phyloP scores from a whole-genome alignment of 805 yeast genomes.

The Naumovozyma baii region DNA sequence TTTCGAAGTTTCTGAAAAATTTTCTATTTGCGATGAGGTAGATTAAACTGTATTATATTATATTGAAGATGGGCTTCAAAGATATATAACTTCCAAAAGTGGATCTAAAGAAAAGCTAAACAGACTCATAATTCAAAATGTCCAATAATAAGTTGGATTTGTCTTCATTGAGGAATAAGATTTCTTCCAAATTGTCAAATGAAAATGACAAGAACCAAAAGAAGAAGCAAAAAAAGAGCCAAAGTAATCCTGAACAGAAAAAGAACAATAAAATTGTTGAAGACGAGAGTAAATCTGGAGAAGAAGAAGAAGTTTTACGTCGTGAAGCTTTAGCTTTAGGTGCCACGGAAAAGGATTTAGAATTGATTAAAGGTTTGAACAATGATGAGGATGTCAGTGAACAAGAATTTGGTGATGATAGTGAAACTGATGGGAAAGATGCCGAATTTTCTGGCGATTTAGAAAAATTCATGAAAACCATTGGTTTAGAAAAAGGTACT shows the following conservation, averaged over 20 bases:
- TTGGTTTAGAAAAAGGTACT: slow-evolving; percentile 46
- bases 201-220: slow-evolving; percentile 18
- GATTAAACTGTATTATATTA: too few relatives aligned
- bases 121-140: too few relatives aligned
- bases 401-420: slow-evolving; percentile 31
- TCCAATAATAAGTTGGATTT: slow-evolving; percentile 22
- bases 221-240: slow-evolving; percentile 13
- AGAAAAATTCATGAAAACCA: slow-evolving; percentile 49
- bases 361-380: slow-evolving; percentile 45
- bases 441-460: slow-evolving; percentile 44
- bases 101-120: too few relatives aligned
- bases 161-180: slow-evolving; percentile 55
- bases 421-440: slow-evolving; percentile 28
- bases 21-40: background rate
- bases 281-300: slow-evolving; percentile 13
- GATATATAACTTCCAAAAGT: too few relatives aligned
- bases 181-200: slow-evolving; percentile 41
- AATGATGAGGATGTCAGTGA: slow-evolving; percentile 39
- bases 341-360: slow-evolving; percentile 76
- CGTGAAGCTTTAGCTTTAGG: slow-evolving; percentile 75
- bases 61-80: background rate
- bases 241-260: slow-evolving; percentile 7
- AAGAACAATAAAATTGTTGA: slow-evolving; percentile 16
- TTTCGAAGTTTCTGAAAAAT: background rate
- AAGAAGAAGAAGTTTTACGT: slow-evolving; percentile 33